Evolutionary conservation across 768 basidiomycete genomes (phyloP).

Genomic region (Suillus brevipes): DNA sequence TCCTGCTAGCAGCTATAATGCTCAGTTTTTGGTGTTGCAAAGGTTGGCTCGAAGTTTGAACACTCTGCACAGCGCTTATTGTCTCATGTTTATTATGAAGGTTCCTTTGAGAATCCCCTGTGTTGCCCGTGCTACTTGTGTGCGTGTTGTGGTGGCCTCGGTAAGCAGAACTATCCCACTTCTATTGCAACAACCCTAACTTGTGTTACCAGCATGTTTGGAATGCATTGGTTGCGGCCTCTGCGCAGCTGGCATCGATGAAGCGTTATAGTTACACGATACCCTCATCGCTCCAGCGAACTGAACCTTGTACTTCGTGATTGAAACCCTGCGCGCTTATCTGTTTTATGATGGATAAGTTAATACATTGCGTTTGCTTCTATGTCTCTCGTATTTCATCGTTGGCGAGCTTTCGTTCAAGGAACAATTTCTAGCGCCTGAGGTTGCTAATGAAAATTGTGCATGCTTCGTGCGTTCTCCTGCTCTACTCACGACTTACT

Average conservation of each 20-base stretch:
- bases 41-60: slow-evolving; percentile 35
- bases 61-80: background rate
- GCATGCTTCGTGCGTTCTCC: background rate
- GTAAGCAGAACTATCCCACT: slow-evolving; percentile 33
- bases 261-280: slow-evolving; percentile 15
- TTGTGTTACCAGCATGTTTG: slow-evolving; percentile 48
- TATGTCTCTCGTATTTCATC: background rate
- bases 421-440: background rate
- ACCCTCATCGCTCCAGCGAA: background rate
- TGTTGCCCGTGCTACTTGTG: slow-evolving; percentile 75
- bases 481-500: background rate
- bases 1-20: slow-evolving; percentile 54
- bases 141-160: slow-evolving; percentile 69
- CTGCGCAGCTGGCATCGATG: slow-evolving; percentile 53
- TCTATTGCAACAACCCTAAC: background rate
- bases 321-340: background rate
- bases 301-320: background rate
- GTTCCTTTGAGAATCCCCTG: slow-evolving; percentile 59
- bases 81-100: slow-evolving; percentile 28
- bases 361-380: background rate
- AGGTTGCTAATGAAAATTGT: background rate
- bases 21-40: slow-evolving; percentile 67
- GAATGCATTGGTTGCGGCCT: slow-evolving; percentile 72
- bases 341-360: background rate
- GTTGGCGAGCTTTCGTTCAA: background rate